Percentiles rank a stretch among this genome's conserved stretches.
These are phyloP conservation scores for Sphagnum magellanicum DNA, from an alignment of 228 moss, liverwort and hornwort genomes.

Conservation along the genomic window DNA sequence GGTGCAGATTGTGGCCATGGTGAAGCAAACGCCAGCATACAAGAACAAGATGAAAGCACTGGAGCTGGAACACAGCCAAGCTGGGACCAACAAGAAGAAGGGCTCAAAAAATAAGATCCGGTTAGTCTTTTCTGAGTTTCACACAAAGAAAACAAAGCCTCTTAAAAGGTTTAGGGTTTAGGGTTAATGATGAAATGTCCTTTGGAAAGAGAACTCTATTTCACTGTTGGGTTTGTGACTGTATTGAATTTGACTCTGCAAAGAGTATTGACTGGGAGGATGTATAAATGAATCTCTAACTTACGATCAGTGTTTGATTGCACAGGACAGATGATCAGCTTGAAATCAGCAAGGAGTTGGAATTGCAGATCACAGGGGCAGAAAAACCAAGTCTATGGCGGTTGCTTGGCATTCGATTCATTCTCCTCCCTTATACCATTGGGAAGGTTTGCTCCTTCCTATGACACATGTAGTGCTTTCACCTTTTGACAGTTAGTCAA, in stretches of 20 bases:
- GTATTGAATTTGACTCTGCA: neutral
- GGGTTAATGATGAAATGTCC: neutral
- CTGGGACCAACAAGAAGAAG: slow-evolving; percentile 60
- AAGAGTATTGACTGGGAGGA: neutral
- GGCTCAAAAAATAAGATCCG: slow-evolving; percentile 48
- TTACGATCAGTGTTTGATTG: neutral
- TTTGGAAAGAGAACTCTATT: slow-evolving; percentile 7
- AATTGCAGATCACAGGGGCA: slow-evolving; percentile 75
- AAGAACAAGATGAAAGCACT: slow-evolving; percentile 85
- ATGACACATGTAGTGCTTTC: neutral
- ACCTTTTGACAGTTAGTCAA: no score
- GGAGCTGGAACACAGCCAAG: slow-evolving; percentile 76
- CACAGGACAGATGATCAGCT: slow-evolving; percentile 34
- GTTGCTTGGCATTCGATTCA: slow-evolving; percentile 56
- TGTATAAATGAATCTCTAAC: neutral
- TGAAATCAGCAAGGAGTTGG: slow-evolving; percentile 65
- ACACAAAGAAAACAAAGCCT: neutral
- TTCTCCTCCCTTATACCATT: slow-evolving; percentile 64
- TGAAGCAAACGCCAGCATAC: slow-evolving; percentile 84
- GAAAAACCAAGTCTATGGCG: slow-evolving; percentile 71
- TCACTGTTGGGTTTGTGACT: neutral
- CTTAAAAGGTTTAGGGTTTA: neutral
- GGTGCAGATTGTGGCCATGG: slow-evolving; percentile 77
- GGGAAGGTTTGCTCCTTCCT: slow-evolving; percentile 48
- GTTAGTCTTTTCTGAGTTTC: slow-evolving; percentile 5